Conservation (phyloP, 2,329 filamentous ascomycete genomes). For the Colletotrichum chlorophyti region DNA sequence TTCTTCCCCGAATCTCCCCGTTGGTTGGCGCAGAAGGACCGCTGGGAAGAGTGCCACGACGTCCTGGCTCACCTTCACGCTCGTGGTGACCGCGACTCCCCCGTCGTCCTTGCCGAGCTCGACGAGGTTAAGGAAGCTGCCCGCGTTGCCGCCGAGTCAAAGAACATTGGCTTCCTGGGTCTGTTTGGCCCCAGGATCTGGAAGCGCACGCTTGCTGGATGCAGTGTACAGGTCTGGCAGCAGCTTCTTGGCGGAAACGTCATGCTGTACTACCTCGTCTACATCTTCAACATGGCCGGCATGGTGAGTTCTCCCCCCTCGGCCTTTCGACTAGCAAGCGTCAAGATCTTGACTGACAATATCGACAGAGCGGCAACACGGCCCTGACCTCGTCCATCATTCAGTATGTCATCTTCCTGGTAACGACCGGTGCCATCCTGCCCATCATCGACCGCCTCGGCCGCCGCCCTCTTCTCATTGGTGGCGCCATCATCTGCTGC, state of each 20-base stretch:
- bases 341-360: neutral
- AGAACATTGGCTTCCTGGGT: constrained; percentile 46
- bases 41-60: constrained; percentile 29
- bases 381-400: constrained; percentile 58
- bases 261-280: constrained; percentile 67
- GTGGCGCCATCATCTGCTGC: constrained; percentile 52
- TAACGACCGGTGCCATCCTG: constrained; percentile 57
- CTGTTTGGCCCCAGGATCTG: constrained; percentile 56
- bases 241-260: constrained; percentile 64
- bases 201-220: constrained; percentile 57
- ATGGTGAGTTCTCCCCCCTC: constrained; percentile 38
- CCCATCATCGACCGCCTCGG: constrained; percentile 57
- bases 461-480: constrained; percentile 53
- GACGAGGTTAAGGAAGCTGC: constrained; percentile 56
- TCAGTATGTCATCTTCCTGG: constrained; percentile 62
- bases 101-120: constrained; percentile 63
- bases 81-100: constrained; percentile 58
- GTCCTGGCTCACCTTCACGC: constrained; percentile 55
- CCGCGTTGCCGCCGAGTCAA: constrained; percentile 43
- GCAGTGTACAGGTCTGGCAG: constrained; percentile 63
- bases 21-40: constrained; percentile 28
- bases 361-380: constrained; percentile 31
- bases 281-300: constrained; percentile 67
- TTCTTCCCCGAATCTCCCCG: constrained; percentile 29
- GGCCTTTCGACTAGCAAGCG: no score